These are phyloP conservation scores for Lachnellula hyalina DNA, from an alignment of 2,329 filamentous ascomycete species.

Conservation along the genomic window DNA sequence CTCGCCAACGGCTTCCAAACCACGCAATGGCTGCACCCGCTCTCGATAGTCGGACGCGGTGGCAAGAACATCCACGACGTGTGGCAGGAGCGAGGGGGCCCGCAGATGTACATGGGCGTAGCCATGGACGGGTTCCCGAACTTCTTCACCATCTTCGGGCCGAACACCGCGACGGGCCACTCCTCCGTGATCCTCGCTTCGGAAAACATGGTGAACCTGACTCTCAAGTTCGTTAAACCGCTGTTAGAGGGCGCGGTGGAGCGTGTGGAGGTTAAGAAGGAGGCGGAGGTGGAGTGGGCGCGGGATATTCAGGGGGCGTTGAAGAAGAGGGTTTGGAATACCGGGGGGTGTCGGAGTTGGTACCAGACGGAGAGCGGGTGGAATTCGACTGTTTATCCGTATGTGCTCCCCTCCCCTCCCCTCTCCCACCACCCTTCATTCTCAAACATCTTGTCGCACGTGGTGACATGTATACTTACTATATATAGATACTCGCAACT, in stretches of 20 bases:
- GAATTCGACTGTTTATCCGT: constrained; percentile 46
- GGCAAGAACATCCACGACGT: constrained; percentile 45
- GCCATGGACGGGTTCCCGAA: constrained; percentile 55
- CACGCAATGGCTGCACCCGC: constrained; percentile 48
- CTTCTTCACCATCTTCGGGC: constrained; percentile 54
- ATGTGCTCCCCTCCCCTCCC: constrained; percentile 19
- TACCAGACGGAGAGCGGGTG: constrained; percentile 42
- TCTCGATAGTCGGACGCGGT: constrained; percentile 44
- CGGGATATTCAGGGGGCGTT: constrained; percentile 41
- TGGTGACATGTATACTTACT: constrained; percentile 12
- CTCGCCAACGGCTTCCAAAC: constrained; percentile 54
- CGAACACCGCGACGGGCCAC: constrained; percentile 55
- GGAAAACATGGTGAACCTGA: constrained; percentile 52
- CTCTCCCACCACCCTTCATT: not conserved
- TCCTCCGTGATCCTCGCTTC: constrained; percentile 49
- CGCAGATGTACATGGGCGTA: constrained; percentile 52
- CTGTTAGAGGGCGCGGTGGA: constrained; percentile 42
- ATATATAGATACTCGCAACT: constrained; percentile 42
- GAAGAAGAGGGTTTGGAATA: constrained; percentile 42
- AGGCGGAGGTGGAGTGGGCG: constrained; percentile 43
- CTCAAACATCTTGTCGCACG: not conserved
- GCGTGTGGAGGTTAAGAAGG: constrained; percentile 43
- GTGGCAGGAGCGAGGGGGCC: constrained; percentile 50
- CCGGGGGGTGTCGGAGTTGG: constrained; percentile 43
- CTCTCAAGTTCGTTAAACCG: constrained; percentile 48